Evolutionary conservation across 1,139 yeast genomes (phyloP), one percentile per base, ranked within the genome.

Genomic region (Geotrichum cucujoidarum): DNA sequence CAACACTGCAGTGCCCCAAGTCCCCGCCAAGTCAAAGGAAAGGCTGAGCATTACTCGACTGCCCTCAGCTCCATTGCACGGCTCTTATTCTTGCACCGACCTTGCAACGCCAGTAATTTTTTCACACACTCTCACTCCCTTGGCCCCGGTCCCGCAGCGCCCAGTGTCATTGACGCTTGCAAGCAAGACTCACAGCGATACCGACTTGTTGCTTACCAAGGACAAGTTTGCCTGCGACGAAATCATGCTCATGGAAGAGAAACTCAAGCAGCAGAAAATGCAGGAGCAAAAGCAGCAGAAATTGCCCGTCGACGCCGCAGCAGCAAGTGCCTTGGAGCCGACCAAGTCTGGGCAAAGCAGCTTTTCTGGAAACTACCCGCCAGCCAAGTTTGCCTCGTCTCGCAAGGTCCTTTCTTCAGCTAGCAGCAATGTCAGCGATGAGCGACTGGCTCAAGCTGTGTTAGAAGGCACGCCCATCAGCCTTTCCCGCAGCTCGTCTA

Each of bases 111-210:
- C 27, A 6, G 8, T 10, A 6, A 25, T 45, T 10, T 32, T 40
- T 3, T 33, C 45, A 10, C 25, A 40, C 11, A 20, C 45, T 10
- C 32, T 40, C 7, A 27, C 34, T 35, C 49, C 41, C 10, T 20
- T 45, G 2, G 34, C 45, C 7, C 49, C 49, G 7, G 22, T 45
- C 18, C 49, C 49, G 2, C 38, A 43, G 7, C 42, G 48, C 8
- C 48, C 48, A 10, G 34, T 34, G 3, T 45, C 48, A 2, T 30
- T 44, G 1, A 21, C 43, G 7, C 39, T 44, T 10, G 25, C 48
- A 1, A n/a, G 32, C 43, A 44, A 24, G 21, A 37, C 22, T 17
- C 17, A 7, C 35, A 38, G 36, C 17, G 24, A 32, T 1, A 32
- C 24, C 25, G 31, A 17, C 13, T 11, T 35, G 10, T 27, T 20